Evolutionary conservation across 345 rosid species (phyloP), one percentile per base, ranked within the genome.

Genomic region (Geranium brycei): DNA sequence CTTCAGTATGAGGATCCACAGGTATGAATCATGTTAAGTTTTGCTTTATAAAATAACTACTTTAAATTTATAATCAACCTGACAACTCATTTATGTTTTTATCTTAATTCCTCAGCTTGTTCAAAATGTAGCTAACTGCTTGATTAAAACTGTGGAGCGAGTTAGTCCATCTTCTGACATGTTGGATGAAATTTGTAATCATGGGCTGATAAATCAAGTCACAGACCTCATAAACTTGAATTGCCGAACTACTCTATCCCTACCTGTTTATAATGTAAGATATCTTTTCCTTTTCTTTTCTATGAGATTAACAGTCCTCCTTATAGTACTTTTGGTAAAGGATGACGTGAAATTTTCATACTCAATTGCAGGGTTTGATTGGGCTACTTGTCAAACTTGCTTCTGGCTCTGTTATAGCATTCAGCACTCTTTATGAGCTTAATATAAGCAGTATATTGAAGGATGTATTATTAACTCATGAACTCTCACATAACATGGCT

Each of bases 1-100:
- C 87, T 92, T 62, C 90, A 85, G 35, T 85, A 86, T 67, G 97
- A 92, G 82, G 99, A 92, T 78, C 76, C 77, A 72, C 95, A 86
- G 91, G 92, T 86, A 58, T 57, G 64, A 31, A 60, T 41, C 51
- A 16, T 56, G 10, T 60, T 51, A 38, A 32, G 31, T 59, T 35
- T 76, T 62, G 75, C 57, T 80, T 56, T 57, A 41, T 47, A 4
- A 60, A 19, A 60, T 65, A 41, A 59, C 30, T 62, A 1, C 51
- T 61, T 59, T 14, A 32, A 31, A 17, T 58, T 15, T 66, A 32
- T 63, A 13, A 6, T 63, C 68, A 64, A 68, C 66, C 51, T 57
- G 18, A 14, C 19, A 60, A 64, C 35, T 57, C 59, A 57, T 47
- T 19, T 60, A 3, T 67, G 3, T 69, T 28, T 51, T 64, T 51